Base-by-base conservation (phyloP, 139 green algal species). In the Chlorella vulgaris region DNA sequence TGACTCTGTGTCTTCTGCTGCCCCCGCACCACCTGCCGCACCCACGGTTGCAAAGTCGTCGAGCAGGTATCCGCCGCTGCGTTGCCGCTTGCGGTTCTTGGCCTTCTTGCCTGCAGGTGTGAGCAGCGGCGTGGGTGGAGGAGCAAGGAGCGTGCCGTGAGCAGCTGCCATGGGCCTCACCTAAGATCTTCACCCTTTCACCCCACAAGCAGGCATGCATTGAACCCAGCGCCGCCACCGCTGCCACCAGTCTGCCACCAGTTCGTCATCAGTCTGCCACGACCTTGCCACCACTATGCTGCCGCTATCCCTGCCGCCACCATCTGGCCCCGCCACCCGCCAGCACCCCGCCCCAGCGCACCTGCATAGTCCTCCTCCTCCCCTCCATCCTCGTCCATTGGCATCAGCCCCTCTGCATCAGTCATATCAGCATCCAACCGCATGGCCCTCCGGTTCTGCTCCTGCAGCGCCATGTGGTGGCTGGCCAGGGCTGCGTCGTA, bases 401-500 rank as follows among this genome's bases (percentile, higher is more conserved):
- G 36, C 26, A 19, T 75, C 65, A 78, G 58, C 19, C 73, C 73
- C 53, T 67, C 73, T 69, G 76, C 66, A 3, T 51, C 82, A 2
- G 69, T 36, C 43, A 76, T 40, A n/a, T 79, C 75, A 7, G 74
- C 76, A n/a, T 79, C 85, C 7, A 80, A 35, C 33, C 69, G 18
- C 65, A 80, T 73, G 19, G 69, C 66, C 4, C 76, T 73, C 53
- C 58, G 42, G 68, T 84, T 51, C 42, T 70, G 74, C 36, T 78
- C 71, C 71, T 85, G 74, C 33, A 81, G 67, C 69, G 75, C 86
- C 51, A 90, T 47, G 31, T 81, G 67, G 42, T 85, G 86, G 74
- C 63, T 85, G 35, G 65, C 69, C 43, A 86, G 66, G n/a, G 86
- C 86, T 3, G 87, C 88, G 22, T 89, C 86, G 38, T 86, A 84